Percentiles rank a stretch among this genome's conserved stretches.
phyloP scores from a whole-genome alignment of 2,329 filamentous ascomycete genomes.

The Pseudogymnoascus destructans region DNA sequence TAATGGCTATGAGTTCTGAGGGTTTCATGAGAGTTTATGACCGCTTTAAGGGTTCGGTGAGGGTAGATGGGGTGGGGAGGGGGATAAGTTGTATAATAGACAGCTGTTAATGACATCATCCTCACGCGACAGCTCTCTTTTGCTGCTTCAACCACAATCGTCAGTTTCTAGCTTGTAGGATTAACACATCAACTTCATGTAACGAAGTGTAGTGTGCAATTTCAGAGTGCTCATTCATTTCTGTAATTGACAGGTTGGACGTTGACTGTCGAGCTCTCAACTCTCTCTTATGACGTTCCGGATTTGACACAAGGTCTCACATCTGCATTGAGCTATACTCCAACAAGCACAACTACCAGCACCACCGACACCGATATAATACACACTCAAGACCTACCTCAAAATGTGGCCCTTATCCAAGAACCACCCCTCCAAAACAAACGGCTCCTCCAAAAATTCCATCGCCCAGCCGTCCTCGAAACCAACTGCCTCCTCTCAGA shows the following conservation, averaged over 20 bases:
- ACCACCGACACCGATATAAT: not conserved
- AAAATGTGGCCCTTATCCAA: not conserved
- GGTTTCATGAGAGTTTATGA: not conserved
- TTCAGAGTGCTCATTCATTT: not conserved
- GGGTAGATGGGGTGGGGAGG: not conserved
- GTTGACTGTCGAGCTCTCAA: not conserved
- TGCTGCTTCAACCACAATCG: not conserved
- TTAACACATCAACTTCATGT: not conserved
- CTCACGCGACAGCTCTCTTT: not conserved
- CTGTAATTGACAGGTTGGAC: not conserved
- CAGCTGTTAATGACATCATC: slow-evolving; percentile 2
- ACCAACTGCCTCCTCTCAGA: not conserved
- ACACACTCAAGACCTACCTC: not conserved
- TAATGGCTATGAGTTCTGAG: not conserved
- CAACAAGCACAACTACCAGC: not conserved
- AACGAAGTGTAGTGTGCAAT: not conserved
- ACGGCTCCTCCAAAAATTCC: not conserved
- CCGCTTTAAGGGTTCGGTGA: not conserved
- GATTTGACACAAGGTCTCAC: not conserved
- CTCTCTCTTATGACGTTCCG: not conserved
- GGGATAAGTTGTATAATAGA: not conserved
- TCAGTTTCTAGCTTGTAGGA: not conserved
- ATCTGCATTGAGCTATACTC: not conserved
- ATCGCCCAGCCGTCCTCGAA: not conserved
- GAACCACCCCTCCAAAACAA: not conserved